phyloP scores from a whole-genome alignment of 495 filamentous ascomycete genomes.

The Evansstolkia leycettana region DNA sequence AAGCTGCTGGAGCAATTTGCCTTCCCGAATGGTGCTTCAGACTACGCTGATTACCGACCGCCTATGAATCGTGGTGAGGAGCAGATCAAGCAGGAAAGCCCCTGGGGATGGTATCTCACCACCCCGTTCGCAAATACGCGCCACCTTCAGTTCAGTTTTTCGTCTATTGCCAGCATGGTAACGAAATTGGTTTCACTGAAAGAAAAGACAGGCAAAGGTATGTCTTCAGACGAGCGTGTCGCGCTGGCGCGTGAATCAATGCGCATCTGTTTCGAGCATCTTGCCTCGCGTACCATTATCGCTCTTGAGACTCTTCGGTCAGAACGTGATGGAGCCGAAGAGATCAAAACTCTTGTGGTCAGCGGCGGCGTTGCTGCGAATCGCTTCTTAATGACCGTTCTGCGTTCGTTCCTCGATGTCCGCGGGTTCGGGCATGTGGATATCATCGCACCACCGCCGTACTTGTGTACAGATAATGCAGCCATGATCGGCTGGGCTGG shows the following conservation, averaged over 20 bases:
- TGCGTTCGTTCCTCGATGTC: constrained; percentile 48
- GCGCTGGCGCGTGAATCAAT: constrained; percentile 57
- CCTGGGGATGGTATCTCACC: constrained; percentile 46
- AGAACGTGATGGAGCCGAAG: constrained; percentile 7
- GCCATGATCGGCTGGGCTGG: constrained; percentile 98
- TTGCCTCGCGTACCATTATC: constrained; percentile 58
- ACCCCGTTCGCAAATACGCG: constrained; percentile 41
- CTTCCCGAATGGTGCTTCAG: constrained; percentile 42
- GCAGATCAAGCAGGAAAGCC: constrained; percentile 20
- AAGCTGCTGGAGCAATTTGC: constrained; percentile 56
- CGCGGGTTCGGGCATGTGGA: constrained; percentile 50
- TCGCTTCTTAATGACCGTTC: constrained; percentile 55
- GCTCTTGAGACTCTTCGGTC: constrained; percentile 38
- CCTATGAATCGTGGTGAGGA: constrained; percentile 43
- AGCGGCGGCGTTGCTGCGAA: constrained; percentile 87
- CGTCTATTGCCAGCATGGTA: constrained; percentile 45
- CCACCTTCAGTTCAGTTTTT: constrained; percentile 49
- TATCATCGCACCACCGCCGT: constrained; percentile 58
- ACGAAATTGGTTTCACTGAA: constrained; percentile 29
- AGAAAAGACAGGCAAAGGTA: constrained; percentile 9
- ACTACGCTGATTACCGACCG: constrained; percentile 44
- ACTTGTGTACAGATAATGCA: constrained; percentile 85
- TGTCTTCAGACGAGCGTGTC: constrained; percentile 37
- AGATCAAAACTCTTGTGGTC: constrained; percentile 57
- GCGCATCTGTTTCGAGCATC: constrained; percentile 79